Base-by-base conservation (phyloP, 164 flowering plant species). In the Macadamia integrifolia region DNA sequence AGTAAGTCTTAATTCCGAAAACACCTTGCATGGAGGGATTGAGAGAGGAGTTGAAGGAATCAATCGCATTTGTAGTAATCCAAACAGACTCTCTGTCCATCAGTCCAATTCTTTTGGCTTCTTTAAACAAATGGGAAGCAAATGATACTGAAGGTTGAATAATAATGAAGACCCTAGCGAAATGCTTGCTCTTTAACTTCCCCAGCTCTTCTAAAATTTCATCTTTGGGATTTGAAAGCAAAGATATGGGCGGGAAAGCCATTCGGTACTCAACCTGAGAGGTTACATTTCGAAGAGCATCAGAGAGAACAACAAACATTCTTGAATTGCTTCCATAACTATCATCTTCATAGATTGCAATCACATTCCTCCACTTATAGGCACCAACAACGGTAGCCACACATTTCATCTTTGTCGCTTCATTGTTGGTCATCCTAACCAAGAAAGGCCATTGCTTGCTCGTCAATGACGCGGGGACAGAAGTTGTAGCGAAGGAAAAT, bases 311-410 rank as follows among this genome's bases (percentile, higher is more conserved):
- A 3, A 42, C 3, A 8, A 56, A 23, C 68, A 75, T 46, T 2
- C 76, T 79, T 17, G 68, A 70, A 49, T 72, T 72, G 31, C 76
- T 74, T 18, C 80, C 80, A 63, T 73, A 75, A 6, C 58, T 56
- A 35, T 72, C 80, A 18, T 78, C 82, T 64, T 83, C 85, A 60
- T 80, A 78, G 30, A 85, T 71, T 14, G 40, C 74, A 6, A 77
- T 59, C 10, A 85, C 80, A 60, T 62, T 74, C 58, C 65, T 43
- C 88, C 85, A 85, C 6, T 58, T n/a, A 18, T 71, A 83, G 11
- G 72, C 60, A 5, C 44, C 18, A 10, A 78, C 67, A 9, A 83
- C 44, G 46, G 76, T 75, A 28, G 82, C 81, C n/a, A 79, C 67
- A 68, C 82, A 80, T 30, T 53, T 69, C 35, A 77, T 75, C 66